Conservation (phyloP, 1,139 yeast genomes). For the Candida pseudoviswanathii region DNA sequence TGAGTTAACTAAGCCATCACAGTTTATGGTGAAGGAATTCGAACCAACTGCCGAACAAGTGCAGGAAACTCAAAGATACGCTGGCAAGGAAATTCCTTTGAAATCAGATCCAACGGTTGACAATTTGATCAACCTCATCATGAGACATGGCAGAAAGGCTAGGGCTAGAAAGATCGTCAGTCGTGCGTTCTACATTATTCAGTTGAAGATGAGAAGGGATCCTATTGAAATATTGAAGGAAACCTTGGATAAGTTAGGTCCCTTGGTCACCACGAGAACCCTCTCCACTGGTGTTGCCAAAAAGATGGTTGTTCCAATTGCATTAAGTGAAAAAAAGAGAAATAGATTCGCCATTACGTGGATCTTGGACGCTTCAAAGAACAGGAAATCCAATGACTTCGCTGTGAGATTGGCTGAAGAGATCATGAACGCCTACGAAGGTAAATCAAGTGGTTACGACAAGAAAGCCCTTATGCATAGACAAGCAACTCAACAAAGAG, state of each 20-base stretch:
- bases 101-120: conserved; percentile 70
- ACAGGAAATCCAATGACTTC: conserved; percentile 77
- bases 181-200: conserved; percentile 79
- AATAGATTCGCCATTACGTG: conserved; percentile 84
- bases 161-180: conserved; percentile 74
- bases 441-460: conserved; percentile 82
- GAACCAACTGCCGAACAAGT: conserved; percentile 64
- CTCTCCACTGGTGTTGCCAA: conserved; percentile 87
- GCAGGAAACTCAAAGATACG: conserved; percentile 52
- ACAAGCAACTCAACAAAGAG: conserved; percentile 80
- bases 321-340: conserved; percentile 81
- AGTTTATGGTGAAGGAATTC: conserved; percentile 41
- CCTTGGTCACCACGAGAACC: conserved; percentile 77
- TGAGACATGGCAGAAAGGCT: conserved; percentile 91
- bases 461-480: conserved; percentile 84
- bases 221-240: conserved; percentile 77
- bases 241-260: conserved; percentile 81
- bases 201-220: conserved; percentile 68
- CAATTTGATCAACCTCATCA: conserved; percentile 80
- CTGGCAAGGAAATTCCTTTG: conserved; percentile 59
- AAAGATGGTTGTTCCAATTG: conserved; percentile 77
- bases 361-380: conserved; percentile 83
- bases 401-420: conserved; percentile 92
- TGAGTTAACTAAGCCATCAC: conserved; percentile 38
- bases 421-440: conserved; percentile 72